Percentiles rank a stretch among this genome's conserved stretches.
Evolutionary conservation across 1,139 yeast species (phyloP).

Genomic region (Yamadazyma friedrichii): DNA sequence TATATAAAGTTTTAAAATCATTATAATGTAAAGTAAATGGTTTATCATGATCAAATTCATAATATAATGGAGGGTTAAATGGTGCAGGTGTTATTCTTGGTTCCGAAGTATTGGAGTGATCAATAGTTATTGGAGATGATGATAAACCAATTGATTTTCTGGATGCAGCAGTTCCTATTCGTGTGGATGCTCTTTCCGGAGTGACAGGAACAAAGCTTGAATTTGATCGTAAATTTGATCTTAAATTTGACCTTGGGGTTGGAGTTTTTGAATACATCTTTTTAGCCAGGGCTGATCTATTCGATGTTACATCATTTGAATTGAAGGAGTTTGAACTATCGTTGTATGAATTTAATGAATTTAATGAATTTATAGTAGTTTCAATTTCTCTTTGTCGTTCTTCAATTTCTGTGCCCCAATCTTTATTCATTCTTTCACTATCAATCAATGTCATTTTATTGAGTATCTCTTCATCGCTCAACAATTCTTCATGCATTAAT

Average conservation of each 20-base stretch:
- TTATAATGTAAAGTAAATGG: slow-evolving; percentile 51
- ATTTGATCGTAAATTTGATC: too few species aligned
- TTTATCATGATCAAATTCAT: slow-evolving; percentile 48
- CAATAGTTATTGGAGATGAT: too few species aligned
- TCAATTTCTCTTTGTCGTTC: not conserved
- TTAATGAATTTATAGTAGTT: too few species aligned
- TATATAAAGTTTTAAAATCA: slow-evolving; percentile 67
- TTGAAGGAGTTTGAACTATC: too few species aligned
- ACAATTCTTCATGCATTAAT: not conserved
- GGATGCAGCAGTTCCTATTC: too few species aligned
- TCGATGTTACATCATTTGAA: too few species aligned
- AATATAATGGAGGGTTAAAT: slow-evolving; percentile 53
- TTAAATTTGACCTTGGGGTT: too few species aligned
- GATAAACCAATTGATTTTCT: not conserved
- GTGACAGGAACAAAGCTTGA: too few species aligned
- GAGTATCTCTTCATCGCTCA: not conserved
- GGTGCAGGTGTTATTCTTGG: slow-evolving; percentile 17
- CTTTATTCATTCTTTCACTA: slow-evolving; percentile 2
- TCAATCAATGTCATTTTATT: slow-evolving; percentile 1
- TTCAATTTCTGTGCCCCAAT: not conserved
- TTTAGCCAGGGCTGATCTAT: too few species aligned
- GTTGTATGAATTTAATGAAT: too few species aligned
- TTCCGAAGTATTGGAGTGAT: slow-evolving; percentile 1
- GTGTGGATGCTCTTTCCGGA: too few species aligned
- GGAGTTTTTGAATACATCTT: too few species aligned